These are phyloP conservation scores for Kuraishia hungarica DNA, from an alignment of 805 yeast genomes.

Conservation along the genomic window DNA sequence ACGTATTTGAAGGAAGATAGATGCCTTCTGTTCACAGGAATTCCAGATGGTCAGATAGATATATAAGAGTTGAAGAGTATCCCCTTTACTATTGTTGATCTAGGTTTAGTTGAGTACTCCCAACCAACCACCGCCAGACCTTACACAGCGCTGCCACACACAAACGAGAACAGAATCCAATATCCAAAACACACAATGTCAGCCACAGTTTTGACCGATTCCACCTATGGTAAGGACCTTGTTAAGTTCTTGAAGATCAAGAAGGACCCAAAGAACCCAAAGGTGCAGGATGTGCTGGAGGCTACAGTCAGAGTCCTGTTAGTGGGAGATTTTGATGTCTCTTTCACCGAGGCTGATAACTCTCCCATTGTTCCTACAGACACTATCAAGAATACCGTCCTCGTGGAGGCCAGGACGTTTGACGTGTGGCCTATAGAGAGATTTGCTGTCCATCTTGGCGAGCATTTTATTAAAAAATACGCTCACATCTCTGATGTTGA, in stretches of 20 bases:
- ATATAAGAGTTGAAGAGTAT: neutral
- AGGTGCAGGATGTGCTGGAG: constrained; percentile 75
- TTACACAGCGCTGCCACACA: neutral
- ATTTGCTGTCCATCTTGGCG: constrained; percentile 77
- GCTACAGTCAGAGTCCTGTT: constrained; percentile 72
- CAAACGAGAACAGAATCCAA: neutral
- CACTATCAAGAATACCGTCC: constrained; percentile 83
- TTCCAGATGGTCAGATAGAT: neutral
- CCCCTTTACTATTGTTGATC: neutral
- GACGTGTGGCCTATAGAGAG: constrained; percentile 89
- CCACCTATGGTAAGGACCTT: constrained; percentile 87
- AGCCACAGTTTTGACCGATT: constrained; percentile 22
- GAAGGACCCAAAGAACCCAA: constrained; percentile 65
- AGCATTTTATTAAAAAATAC: constrained; percentile 75
- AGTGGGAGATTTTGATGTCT: constrained; percentile 68
- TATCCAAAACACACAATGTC: neutral
- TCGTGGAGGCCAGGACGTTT: constrained; percentile 71
- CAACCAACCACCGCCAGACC: neutral
- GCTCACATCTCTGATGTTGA: constrained; percentile 67
- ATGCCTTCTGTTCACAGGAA: neutral
- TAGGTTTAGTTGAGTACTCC: too few relatives aligned
- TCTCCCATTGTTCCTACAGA: constrained; percentile 89
- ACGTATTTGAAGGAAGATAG: neutral
- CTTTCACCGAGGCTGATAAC: constrained; percentile 87
- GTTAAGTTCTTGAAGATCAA: constrained; percentile 88